Percentiles rank a stretch among this genome's conserved stretches.
phyloP scores from a whole-genome alignment of 805 yeast genomes.

The Myxozyma neotropica region DNA sequence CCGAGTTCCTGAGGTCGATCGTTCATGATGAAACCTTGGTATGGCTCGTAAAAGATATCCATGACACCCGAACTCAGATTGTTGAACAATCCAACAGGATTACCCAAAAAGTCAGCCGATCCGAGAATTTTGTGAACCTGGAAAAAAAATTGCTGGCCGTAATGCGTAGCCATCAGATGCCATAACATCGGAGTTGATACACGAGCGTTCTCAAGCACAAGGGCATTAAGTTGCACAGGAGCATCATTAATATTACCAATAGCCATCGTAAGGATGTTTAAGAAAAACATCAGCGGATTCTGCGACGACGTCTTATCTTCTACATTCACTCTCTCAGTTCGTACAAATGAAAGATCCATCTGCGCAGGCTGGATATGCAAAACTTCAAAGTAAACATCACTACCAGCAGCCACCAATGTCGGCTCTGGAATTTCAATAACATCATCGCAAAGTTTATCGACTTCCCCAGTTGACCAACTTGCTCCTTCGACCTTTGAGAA shows the following conservation, averaged over 20 bases:
- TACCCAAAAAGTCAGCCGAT: slow-evolving; percentile 93
- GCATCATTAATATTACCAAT: slow-evolving; percentile 97
- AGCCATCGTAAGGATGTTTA: slow-evolving; percentile 92
- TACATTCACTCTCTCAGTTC: slow-evolving; percentile 76
- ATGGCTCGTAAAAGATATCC: slow-evolving; percentile 97
- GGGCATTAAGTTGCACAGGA: slow-evolving; percentile 83
- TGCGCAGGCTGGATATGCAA: slow-evolving; percentile 91
- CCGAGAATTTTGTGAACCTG: slow-evolving; percentile 93
- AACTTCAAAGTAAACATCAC: slow-evolving; percentile 88
- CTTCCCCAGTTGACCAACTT: slow-evolving; percentile 57
- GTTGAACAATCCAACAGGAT: slow-evolving; percentile 95
- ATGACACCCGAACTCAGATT: slow-evolving; percentile 91
- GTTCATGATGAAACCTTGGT: slow-evolving; percentile 89
- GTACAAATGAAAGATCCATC: slow-evolving; percentile 83
- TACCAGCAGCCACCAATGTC: slow-evolving; percentile 53
- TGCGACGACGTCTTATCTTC: slow-evolving; percentile 64
- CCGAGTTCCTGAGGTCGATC: slow-evolving; percentile 97
- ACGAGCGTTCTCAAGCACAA: slow-evolving; percentile 83
- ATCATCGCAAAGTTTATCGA: slow-evolving; percentile 63
- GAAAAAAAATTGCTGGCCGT: slow-evolving; percentile 86
- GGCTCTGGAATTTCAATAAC: slow-evolving; percentile 73
- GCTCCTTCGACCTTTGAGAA: slow-evolving; percentile 82
- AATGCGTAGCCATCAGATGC: slow-evolving; percentile 77
- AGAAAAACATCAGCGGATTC: slow-evolving; percentile 65
- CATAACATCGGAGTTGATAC: slow-evolving; percentile 76